Evolutionary conservation across 2,329 filamentous ascomycete genomes (phyloP).

Genomic region (Karstenula rhodostoma): DNA sequence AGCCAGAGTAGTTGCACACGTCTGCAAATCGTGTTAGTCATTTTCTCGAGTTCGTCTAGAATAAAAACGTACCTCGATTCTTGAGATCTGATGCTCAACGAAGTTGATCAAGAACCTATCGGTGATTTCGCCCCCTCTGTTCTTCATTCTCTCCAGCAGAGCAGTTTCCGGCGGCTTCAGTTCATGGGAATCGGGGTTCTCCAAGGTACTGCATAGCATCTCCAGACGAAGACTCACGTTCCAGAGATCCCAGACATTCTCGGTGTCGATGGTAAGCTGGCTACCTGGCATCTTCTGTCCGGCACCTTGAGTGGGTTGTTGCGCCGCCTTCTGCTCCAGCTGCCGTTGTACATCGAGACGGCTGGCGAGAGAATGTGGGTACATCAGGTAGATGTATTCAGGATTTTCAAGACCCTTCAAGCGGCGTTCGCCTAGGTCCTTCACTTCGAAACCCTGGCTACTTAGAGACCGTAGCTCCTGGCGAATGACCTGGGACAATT

Average conservation of each 20-base stretch:
- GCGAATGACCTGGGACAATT: constrained; percentile 77
- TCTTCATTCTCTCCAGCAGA: constrained; percentile 77
- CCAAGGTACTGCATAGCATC: constrained; percentile 90
- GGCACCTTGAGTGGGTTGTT: constrained; percentile 57
- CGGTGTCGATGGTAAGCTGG: constrained; percentile 79
- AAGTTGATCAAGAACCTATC: constrained; percentile 89
- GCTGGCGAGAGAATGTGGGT: constrained; percentile 85
- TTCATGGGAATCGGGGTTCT: constrained; percentile 68
- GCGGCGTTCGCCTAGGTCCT: constrained; percentile 93
- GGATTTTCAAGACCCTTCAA: constrained; percentile 97
- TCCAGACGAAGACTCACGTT: constrained; percentile 87
- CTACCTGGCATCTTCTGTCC: constrained; percentile 70
- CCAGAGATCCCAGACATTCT: constrained; percentile 90
- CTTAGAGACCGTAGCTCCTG: constrained; percentile 87
- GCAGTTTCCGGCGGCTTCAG: constrained; percentile 84
- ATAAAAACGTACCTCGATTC: constrained; percentile 80
- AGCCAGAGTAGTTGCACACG: constrained; percentile 79
- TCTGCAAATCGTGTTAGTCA: constrained; percentile 61
- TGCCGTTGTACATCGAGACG: constrained; percentile 76
- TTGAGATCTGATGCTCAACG: constrained; percentile 91
- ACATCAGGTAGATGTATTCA: constrained; percentile 93
- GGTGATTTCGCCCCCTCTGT: constrained; percentile 81
- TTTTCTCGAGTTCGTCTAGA: background rate
- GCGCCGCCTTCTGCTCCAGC: constrained; percentile 50
- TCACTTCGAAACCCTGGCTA: constrained; percentile 94